Evolutionary conservation across 2,329 filamentous ascomycete genomes (phyloP).

Genomic region (Nothomitra cinnamomea): DNA sequence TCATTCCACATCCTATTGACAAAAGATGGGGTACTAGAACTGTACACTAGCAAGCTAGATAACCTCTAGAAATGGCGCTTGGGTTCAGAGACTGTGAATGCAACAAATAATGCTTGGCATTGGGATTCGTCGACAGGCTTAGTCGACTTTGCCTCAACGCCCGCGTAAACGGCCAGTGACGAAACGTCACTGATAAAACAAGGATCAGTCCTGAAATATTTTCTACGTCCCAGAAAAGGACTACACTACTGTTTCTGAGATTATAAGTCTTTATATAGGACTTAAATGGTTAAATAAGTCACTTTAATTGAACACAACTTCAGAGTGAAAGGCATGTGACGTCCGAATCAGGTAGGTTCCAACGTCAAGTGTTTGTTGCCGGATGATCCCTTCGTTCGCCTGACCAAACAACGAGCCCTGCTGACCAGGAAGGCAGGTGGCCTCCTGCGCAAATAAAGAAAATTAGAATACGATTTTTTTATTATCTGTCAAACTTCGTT

Average conservation of each 20-base stretch:
- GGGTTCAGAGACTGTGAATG: background rate
- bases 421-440: no score
- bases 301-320: background rate
- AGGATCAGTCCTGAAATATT: background rate
- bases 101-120: no score
- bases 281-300: background rate
- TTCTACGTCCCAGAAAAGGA: no score
- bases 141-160: background rate
- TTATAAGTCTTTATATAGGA: background rate
- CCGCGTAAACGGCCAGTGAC: background rate
- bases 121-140: background rate
- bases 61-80: background rate
- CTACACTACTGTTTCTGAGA: background rate
- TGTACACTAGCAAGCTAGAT: background rate
- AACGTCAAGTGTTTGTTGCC: background rate
- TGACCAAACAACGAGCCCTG: background rate
- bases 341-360: background rate
- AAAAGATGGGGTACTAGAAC: no score
- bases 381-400: background rate
- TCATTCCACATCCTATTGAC: constrained; percentile 78
- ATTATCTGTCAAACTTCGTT: no score
- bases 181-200: background rate
- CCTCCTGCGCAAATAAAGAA: no score
- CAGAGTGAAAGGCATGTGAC: background rate
- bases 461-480: no score